A percentile compares a stretch with the other conserved stretches of the same genome.
phyloP scores from a whole-genome alignment of 2,329 filamentous ascomycete species.

The Pseudogymnoascus sp. region DNA sequence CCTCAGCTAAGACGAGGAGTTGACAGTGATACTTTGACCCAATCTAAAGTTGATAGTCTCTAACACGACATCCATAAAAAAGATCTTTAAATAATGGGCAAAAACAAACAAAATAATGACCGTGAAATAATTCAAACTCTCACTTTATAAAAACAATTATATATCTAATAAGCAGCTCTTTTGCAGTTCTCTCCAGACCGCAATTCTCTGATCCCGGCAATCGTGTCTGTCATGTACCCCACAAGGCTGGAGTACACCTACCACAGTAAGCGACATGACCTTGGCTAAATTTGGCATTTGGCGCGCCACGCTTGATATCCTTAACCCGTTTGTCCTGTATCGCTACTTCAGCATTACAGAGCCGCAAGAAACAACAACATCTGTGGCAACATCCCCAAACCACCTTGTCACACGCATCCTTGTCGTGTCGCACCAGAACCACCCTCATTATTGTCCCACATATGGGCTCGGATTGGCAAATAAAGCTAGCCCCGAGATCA shows the following conservation, averaged over 20 bases:
- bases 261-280: conserved; percentile 4
- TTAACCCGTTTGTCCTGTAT: conserved; percentile 7
- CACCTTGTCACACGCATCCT: conserved; percentile 9
- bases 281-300: conserved; percentile 2
- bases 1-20: conserved; percentile 4
- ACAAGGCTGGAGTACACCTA: conserved; percentile 5
- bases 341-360: conserved; percentile 6
- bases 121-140: neutral
- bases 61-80: neutral
- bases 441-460: conserved; percentile 12
- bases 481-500: conserved; percentile 22
- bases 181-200: neutral
- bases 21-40: conserved; percentile 4
- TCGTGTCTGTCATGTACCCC: conserved; percentile 5
- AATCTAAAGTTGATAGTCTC: neutral
- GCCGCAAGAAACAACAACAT: conserved; percentile 4
- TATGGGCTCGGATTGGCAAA: conserved; percentile 21
- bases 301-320: conserved; percentile 5
- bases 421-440: neutral
- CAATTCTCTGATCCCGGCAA: conserved; percentile 5
- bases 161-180: neutral
- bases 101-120: neutral
- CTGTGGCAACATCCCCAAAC: neutral
- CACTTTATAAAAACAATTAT: neutral
- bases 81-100: neutral